Percentiles rank a stretch among this genome's conserved stretches.
These are phyloP conservation scores for Coniochaeta sp. DNA, from an alignment of 2,329 filamentous ascomycete species.

Conservation along the genomic window DNA sequence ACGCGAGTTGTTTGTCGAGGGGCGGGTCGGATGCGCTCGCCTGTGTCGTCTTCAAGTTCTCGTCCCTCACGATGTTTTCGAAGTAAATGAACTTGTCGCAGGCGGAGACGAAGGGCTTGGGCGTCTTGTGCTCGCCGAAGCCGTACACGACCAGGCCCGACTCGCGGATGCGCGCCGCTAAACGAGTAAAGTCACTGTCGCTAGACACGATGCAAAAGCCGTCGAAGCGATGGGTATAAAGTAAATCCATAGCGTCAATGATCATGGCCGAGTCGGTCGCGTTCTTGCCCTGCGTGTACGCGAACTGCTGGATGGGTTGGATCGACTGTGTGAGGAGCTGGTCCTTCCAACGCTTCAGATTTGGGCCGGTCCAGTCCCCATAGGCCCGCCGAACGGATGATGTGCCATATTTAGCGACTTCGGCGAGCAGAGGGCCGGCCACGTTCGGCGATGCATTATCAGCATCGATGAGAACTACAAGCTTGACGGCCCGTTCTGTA, in stretches of 20 bases:
- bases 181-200: conserved; percentile 27
- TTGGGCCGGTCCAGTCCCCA: conserved; percentile 23
- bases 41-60: no score
- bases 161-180: conserved; percentile 26
- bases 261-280: conserved; percentile 12
- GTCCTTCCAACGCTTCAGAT: conserved; percentile 12
- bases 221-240: conserved; percentile 22
- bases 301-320: conserved; percentile 27
- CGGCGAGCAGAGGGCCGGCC: conserved; percentile 15
- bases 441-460: conserved; percentile 20
- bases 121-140: no score
- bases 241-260: conserved; percentile 29
- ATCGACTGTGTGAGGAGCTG: conserved; percentile 22
- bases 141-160: no score
- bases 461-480: conserved; percentile 25
- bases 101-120: no score
- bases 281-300: conserved; percentile 27
- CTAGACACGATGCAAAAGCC: conserved; percentile 26
- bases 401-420: conserved; percentile 25
- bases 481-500: no score
- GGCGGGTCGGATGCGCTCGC: no score
- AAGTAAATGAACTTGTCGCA: no score
- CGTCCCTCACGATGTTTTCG: no score
- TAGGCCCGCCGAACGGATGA: conserved; percentile 23
- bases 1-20: no score